Percentiles rank a stretch among this genome's conserved stretches.
phyloP scores from a whole-genome alignment of 2,329 filamentous ascomycete species.

The Colletotrichum lentis region DNA sequence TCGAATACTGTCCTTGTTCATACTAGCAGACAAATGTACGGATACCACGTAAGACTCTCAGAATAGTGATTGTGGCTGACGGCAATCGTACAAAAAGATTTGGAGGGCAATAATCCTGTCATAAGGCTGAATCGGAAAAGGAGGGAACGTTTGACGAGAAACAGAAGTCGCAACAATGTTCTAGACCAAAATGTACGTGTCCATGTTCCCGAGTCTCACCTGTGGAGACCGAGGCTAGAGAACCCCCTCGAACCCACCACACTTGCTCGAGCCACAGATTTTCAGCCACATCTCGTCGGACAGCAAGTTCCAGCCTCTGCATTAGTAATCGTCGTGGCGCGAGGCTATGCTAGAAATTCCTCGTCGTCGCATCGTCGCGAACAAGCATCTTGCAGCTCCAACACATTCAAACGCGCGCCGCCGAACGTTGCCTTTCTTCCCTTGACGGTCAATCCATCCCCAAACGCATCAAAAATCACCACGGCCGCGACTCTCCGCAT shows the following conservation, averaged over 20 bases:
- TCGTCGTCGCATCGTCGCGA: conserved; percentile 31
- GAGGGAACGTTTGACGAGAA: conserved; percentile 9
- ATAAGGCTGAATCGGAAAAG: conserved; percentile 18
- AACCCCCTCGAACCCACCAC: conserved; percentile 5
- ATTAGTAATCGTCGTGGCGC: conserved; percentile 35
- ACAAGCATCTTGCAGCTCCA: conserved; percentile 3
- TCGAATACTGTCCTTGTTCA: not conserved
- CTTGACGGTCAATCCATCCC: conserved; percentile 8
- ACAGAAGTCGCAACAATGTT: conserved; percentile 12
- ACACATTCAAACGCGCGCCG: conserved; percentile 22
- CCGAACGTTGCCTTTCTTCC: not conserved
- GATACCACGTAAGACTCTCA: not conserved
- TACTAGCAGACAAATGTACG: not conserved
- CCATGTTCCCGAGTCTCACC: not conserved
- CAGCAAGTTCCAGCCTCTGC: conserved; percentile 18
- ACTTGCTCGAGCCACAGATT: not conserved
- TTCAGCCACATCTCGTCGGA: not conserved
- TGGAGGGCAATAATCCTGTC: not conserved
- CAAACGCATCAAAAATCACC: not conserved
- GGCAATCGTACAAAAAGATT: not conserved
- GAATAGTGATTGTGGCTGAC: not conserved
- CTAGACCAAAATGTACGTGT: conserved; percentile 26
- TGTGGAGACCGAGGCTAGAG: not conserved
- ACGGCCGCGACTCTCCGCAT: not conserved
- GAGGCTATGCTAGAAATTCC: conserved; percentile 35